phyloP scores from a whole-genome alignment of 441 rosid species.

The Jatropha multifida region DNA sequence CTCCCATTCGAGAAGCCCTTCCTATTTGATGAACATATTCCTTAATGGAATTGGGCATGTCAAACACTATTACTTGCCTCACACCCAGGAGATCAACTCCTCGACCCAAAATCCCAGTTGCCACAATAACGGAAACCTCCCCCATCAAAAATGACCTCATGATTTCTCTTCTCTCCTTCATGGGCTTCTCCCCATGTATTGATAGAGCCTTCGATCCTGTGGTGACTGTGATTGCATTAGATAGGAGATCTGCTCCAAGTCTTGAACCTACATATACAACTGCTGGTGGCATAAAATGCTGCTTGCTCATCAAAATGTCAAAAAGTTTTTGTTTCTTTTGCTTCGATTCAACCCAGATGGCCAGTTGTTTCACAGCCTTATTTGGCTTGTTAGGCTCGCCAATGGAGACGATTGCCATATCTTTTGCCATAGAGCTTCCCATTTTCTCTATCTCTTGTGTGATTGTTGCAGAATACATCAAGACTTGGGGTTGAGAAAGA shows the following conservation, averaged over 20 bases:
- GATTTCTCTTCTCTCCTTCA: conserved; percentile 85
- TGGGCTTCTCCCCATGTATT: conserved; percentile 86
- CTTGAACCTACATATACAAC: conserved; percentile 79
- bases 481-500: conserved; percentile 70
- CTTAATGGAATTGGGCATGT: conserved; percentile 73
- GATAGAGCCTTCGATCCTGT: conserved; percentile 77
- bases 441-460: conserved; percentile 69
- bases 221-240: conserved; percentile 63
- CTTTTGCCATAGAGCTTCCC: conserved; percentile 51
- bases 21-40: conserved; percentile 91
- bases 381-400: conserved; percentile 65
- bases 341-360: conserved; percentile 88
- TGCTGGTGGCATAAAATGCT: conserved; percentile 75
- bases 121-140: conserved; percentile 71
- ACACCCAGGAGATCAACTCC: conserved; percentile 80
- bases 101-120: conserved; percentile 78
- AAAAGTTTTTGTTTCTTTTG: conserved; percentile 92
- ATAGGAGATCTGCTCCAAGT: conserved; percentile 87
- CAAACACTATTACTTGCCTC: conserved; percentile 84
- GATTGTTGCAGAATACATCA: conserved; percentile 83
- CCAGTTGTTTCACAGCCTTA: conserved; percentile 72
- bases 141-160: conserved; percentile 71
- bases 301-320: conserved; percentile 68
- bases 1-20: conserved; percentile 82
- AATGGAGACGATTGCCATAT: conserved; percentile 44